Base-by-base conservation (phyloP, 106 monocot genomes). In the Allium fistulosum region DNA sequence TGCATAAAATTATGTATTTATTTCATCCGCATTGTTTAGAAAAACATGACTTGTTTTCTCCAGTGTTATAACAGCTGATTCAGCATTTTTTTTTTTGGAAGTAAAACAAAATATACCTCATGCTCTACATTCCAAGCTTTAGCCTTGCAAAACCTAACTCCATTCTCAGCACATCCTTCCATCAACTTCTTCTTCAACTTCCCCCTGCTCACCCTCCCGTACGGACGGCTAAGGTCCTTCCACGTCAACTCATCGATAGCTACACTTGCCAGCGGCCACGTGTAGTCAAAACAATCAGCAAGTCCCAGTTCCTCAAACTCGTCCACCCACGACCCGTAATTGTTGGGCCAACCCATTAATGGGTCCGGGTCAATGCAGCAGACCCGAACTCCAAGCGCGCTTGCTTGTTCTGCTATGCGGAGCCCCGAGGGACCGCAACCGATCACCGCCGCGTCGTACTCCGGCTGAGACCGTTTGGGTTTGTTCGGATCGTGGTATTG, bases 291-390 rank as follows among this genome's bases (percentile, higher is more conserved):
- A 49, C 67, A 72, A 10, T 15, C 15, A 10, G 6, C 22, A 27
- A 78, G 68, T 6, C 72, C 68, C 57, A 78, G 7, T 27, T 52
- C 46, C 26, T 52, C 51, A 17, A 78, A 66, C 72, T 78, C 78
- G 55, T 78, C 78, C 4, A 78, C 72, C 78, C 78, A 78, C 37
- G 58, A 51, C 53, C 78, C 78, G 49, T 78, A 78, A 68, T 78
- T 78, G 68, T 78, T 78, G 13, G 67, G 59, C 78, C 78, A 78
- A 26, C 52, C 26, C 13, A 53, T 17, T 6, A 78, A 52, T 10
- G 78, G 78, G 52, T 72, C 67, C 14, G 78, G 78, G 72, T 78
- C 78, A 46, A 78, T 17, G 49, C 78, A 78, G 68, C 72, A 73
- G 18, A 73, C 53, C 11, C 68, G 72, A 57, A 73, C 14, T 7